Percentiles rank a stretch among this genome's conserved stretches.
Evolutionary conservation across 371 early-diverging fungal species (phyloP).

Genomic region (Basidiobolus meristosporus): DNA sequence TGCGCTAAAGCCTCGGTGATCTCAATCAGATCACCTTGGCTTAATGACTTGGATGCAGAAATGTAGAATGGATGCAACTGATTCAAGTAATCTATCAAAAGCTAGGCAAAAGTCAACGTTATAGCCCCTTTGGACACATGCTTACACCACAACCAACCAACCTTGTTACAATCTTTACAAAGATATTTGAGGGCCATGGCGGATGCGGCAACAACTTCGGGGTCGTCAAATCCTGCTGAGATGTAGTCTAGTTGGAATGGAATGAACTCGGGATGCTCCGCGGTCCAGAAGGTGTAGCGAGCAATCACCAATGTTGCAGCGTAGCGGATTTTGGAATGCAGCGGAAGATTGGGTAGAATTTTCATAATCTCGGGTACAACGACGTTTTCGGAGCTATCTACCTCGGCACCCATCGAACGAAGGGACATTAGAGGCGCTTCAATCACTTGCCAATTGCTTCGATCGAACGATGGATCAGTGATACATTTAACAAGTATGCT

Average conservation of each 20-base stretch:
- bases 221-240: constrained; percentile 66
- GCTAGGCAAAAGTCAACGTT: constrained; percentile 8
- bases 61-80: constrained; percentile 65
- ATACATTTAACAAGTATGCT: constrained; percentile 13
- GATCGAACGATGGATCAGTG: constrained; percentile 10
- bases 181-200: constrained; percentile 72
- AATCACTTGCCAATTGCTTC: constrained; percentile 69
- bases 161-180: constrained; percentile 74
- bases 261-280: constrained; percentile 66
- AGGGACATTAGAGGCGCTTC: constrained; percentile 88
- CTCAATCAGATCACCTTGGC: constrained; percentile 51
- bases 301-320: constrained; percentile 91
- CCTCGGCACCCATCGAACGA: constrained; percentile 77
- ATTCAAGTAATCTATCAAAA: constrained; percentile 40
- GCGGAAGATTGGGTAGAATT: constrained; percentile 60
- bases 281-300: constrained; percentile 86
- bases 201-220: constrained; percentile 74
- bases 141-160: constrained; percentile 11
- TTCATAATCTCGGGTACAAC: constrained; percentile 80
- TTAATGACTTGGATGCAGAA: constrained; percentile 32
- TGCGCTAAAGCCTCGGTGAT: constrained; percentile 80
- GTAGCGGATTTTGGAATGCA: constrained; percentile 80
- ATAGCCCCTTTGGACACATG: background rate
- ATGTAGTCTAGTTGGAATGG: constrained; percentile 76
- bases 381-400: constrained; percentile 40